phyloP scores from a whole-genome alignment of 2,329 filamentous ascomycete genomes.

The Tolypocladium guangdongense region DNA sequence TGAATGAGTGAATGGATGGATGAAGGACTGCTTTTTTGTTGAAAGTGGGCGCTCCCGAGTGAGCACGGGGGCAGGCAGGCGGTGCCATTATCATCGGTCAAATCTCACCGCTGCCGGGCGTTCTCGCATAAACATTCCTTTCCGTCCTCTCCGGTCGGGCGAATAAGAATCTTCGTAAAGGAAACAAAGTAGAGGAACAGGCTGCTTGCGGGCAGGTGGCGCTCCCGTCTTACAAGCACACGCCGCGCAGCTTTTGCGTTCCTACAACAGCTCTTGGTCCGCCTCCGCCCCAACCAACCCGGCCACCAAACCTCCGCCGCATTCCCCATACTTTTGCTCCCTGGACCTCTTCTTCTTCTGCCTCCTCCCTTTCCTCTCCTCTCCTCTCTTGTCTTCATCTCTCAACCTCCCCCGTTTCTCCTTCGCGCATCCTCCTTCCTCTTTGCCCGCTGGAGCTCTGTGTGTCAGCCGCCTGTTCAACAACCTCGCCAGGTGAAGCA shows the following conservation, averaged over 20 bases:
- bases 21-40: neutral
- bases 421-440: neutral
- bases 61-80: neutral
- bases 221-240: neutral
- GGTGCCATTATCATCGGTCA: neutral
- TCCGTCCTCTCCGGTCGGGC: neutral
- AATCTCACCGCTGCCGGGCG: no score
- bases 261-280: constrained; percentile 6
- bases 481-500: neutral
- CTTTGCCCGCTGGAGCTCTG: neutral
- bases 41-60: neutral
- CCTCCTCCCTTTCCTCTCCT: neutral
- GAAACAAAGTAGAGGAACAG: neutral
- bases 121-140: neutral
- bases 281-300: constrained; percentile 4
- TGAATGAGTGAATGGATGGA: neutral
- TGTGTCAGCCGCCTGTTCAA: neutral
- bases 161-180: neutral
- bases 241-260: neutral
- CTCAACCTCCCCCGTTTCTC: neutral
- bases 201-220: neutral
- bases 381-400: neutral
- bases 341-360: neutral
- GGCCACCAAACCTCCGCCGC: neutral
- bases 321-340: constrained; percentile 1